Conservation (phyloP, 768 basidiomycete species). For the Mrakia hoshinonis region DNA sequence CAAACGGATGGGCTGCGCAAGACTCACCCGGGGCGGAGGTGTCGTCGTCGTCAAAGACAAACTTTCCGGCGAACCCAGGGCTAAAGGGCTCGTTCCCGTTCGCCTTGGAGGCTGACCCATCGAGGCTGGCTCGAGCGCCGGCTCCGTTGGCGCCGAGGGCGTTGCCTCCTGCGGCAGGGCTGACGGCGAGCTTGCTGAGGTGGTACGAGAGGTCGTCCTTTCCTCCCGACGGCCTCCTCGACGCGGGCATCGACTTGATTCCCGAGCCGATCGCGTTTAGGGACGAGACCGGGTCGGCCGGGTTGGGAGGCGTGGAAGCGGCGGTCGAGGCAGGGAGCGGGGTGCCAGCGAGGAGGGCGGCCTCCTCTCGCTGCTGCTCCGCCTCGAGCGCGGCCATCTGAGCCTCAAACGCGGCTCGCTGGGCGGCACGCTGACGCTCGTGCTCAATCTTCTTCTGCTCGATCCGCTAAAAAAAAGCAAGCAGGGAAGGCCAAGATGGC, state of each 20-base stretch:
- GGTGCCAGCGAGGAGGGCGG: conserved; percentile 52
- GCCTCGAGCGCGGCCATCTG: conserved; percentile 87
- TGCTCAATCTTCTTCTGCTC: conserved; percentile 84
- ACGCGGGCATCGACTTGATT: conserved; percentile 87
- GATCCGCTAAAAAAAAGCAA: conserved; percentile 53
- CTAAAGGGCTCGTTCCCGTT: conserved; percentile 13
- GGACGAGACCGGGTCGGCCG: conserved; percentile 25
- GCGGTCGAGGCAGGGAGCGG: conserved; percentile 28
- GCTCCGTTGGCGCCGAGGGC: neutral
- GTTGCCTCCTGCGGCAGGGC: conserved; percentile 2
- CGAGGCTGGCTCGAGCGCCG: conserved; percentile 15
- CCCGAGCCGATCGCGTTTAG: conserved; percentile 35
- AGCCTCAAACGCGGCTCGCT: conserved; percentile 84
- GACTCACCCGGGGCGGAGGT: neutral
- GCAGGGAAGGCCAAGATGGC: conserved; percentile 15
- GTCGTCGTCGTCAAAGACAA: conserved; percentile 24
- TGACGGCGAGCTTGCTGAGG: conserved; percentile 28
- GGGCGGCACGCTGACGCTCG: conserved; percentile 75
- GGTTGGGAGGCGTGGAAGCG: neutral
- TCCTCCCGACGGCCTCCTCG: conserved; percentile 78
- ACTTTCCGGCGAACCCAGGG: conserved; percentile 17
- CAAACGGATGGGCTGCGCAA: neutral
- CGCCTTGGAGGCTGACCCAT: conserved; percentile 3
- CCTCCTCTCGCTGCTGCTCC: conserved; percentile 64
- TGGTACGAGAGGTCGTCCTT: conserved; percentile 47